These are phyloP conservation scores for Lachancea meyersii DNA, from an alignment of 805 yeast species.

Conservation along the genomic window DNA sequence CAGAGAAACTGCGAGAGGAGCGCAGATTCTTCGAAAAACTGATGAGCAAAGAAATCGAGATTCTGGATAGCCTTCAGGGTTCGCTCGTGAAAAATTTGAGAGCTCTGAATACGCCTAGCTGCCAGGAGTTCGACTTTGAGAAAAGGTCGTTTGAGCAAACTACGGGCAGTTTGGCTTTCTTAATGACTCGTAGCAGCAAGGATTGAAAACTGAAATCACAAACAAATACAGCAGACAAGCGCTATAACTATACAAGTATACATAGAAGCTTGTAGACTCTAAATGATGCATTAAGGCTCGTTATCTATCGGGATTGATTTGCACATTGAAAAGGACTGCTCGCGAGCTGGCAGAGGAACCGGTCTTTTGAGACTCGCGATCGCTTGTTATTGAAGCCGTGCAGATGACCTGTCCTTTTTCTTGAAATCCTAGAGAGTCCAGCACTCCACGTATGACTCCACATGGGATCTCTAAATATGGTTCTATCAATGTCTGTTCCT, in stretches of 20 bases:
- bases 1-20: slow-evolving; percentile 13
- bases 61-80: slow-evolving; percentile 10
- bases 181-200: not conserved
- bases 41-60: slow-evolving; percentile 14
- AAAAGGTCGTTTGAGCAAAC: not conserved
- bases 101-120: not conserved
- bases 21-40: slow-evolving; percentile 11
- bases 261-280: too few relatives aligned
- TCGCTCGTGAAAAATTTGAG: not conserved
- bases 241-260: too few relatives aligned
- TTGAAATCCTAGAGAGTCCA: slow-evolving; percentile 27
- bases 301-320: slow-evolving; percentile 11
- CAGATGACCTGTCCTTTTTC: slow-evolving; percentile 22
- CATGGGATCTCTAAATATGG: slow-evolving; percentile 32
- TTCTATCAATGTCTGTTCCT: slow-evolving; percentile 24
- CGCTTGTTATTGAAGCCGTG: slow-evolving; percentile 26
- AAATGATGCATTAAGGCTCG: not conserved
- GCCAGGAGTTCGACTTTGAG: not conserved
- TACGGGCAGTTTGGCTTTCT: not conserved
- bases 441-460: slow-evolving; percentile 31
- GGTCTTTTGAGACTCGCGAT: slow-evolving; percentile 16
- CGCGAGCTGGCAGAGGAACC: slow-evolving; percentile 18
- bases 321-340: slow-evolving; percentile 31
- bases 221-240: too few relatives aligned
- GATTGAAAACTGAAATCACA: not conserved